phyloP scores from a whole-genome alignment of 2,329 filamentous ascomycete genomes.

The Lasiodiplodia sp. region DNA sequence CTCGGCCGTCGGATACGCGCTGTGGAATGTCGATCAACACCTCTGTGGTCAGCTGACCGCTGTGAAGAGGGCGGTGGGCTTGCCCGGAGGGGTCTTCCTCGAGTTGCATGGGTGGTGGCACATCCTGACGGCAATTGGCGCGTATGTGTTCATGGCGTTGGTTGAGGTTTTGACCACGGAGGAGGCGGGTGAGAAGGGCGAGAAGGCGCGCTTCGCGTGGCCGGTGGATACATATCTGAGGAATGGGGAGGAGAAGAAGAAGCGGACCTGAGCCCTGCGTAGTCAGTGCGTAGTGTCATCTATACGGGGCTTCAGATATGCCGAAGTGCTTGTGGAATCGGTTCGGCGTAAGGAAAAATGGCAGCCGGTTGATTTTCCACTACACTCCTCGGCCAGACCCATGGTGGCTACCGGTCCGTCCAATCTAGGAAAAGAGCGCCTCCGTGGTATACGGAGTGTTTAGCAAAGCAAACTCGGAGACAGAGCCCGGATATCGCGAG shows the following conservation, averaged over 20 bases:
- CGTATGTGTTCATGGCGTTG: constrained; percentile 51
- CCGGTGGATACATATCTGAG: constrained; percentile 9
- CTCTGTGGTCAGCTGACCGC: constrained; percentile 58
- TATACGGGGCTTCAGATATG: too few relatives aligned
- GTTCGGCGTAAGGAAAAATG: too few relatives aligned
- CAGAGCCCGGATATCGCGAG: too few relatives aligned
- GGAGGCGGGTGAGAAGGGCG: neutral
- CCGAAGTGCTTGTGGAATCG: too few relatives aligned
- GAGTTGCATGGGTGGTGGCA: constrained; percentile 73
- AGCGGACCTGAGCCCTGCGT: neutral
- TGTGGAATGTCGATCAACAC: constrained; percentile 67
- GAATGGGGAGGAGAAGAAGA: neutral
- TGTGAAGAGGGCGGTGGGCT: constrained; percentile 55
- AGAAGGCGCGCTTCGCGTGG: constrained; percentile 3
- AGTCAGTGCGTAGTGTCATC: too few relatives aligned
- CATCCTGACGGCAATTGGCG: constrained; percentile 64
- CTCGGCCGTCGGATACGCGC: constrained; percentile 53
- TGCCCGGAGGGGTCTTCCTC: constrained; percentile 63
- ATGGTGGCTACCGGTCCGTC: too few relatives aligned
- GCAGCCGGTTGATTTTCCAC: too few relatives aligned
- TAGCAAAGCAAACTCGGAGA: too few relatives aligned
- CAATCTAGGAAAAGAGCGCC: too few relatives aligned
- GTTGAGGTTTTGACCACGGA: constrained; percentile 42
- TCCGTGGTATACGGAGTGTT: too few relatives aligned
- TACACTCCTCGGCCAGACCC: too few relatives aligned